A percentile compares a stretch with the other conserved stretches of the same genome.
phyloP scores from a whole-genome alignment of 306 rosid species.

The Fragaria nilgerrensis region DNA sequence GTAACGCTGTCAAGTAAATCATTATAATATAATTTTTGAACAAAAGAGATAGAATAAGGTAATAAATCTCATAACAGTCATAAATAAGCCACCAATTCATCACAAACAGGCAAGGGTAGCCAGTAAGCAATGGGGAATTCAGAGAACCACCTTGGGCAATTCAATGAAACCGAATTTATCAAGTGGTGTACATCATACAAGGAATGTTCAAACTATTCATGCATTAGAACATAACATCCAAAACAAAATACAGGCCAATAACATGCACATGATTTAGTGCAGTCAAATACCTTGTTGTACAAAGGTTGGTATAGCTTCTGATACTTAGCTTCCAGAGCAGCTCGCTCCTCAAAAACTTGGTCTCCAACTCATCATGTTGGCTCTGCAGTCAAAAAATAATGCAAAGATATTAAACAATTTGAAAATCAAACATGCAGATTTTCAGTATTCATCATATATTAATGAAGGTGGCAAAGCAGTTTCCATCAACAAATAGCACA shows the following conservation, averaged over 20 bases:
- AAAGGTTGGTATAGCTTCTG: constrained; percentile 79
- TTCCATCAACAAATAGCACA: neutral
- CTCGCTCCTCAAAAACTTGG: constrained; percentile 86
- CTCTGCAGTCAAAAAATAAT: constrained; percentile 37
- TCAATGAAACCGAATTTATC: neutral
- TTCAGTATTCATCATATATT: neutral
- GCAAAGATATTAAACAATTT: neutral
- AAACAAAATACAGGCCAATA: neutral
- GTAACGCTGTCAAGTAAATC: constrained; percentile 49
- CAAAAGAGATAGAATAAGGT: neutral
- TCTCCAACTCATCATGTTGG: constrained; percentile 76
- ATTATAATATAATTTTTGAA: neutral
- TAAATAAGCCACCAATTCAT: neutral
- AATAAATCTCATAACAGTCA: neutral
- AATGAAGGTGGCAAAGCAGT: neutral
- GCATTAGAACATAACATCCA: neutral
- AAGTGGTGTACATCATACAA: neutral
- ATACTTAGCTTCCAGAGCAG: constrained; percentile 88
- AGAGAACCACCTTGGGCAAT: neutral
- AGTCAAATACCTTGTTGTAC: constrained; percentile 55
- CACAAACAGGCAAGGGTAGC: neutral
- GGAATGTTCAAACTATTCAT: neutral
- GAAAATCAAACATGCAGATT: neutral
- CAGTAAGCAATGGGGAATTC: neutral
- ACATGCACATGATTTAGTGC: neutral